These are phyloP conservation scores for Nectriaceae sp. DNA, from an alignment of 2,329 filamentous ascomycete genomes.

Conservation along the genomic window DNA sequence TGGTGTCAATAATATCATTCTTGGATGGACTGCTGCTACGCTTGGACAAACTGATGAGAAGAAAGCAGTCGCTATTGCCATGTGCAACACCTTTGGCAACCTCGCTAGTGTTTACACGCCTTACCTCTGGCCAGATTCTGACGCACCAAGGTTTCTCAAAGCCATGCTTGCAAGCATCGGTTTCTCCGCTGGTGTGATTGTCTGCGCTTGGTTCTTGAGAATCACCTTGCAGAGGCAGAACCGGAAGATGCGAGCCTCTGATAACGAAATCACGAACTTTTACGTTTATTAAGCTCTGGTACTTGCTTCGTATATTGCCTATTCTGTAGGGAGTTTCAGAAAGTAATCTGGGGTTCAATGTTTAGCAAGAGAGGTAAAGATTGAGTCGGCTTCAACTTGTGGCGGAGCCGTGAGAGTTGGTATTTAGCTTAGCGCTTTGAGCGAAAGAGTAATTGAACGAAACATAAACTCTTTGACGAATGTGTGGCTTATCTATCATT, in stretches of 20 bases:
- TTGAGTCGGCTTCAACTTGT: no score
- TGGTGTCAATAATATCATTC: constrained; percentile 43
- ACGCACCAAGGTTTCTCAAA: constrained; percentile 43
- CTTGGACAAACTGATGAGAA: constrained; percentile 46
- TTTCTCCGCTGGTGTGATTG: constrained; percentile 27
- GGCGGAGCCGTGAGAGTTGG: no score
- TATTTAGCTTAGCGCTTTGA: no score
- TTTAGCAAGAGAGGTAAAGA: no score
- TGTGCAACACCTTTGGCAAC: constrained; percentile 47
- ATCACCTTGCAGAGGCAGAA: constrained; percentile 22
- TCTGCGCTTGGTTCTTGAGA: constrained; percentile 24
- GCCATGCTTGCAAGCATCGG: constrained; percentile 37
- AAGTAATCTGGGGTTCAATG: no score
- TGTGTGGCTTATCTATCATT: no score
- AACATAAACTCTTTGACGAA: no score
- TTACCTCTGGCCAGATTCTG: constrained; percentile 43
- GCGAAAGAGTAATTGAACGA: no score
- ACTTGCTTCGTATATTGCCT: no score
- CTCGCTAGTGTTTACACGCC: constrained; percentile 48
- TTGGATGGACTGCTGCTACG: constrained; percentile 44
- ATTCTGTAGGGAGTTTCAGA: no score
- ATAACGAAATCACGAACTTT: not conserved
- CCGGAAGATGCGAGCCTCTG: not conserved
- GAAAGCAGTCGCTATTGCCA: constrained; percentile 43
- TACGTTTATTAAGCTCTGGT: not conserved